Base-by-base conservation (phyloP, 1,284 basidiomycete genomes). In the Sanghuangporus baumii region DNA sequence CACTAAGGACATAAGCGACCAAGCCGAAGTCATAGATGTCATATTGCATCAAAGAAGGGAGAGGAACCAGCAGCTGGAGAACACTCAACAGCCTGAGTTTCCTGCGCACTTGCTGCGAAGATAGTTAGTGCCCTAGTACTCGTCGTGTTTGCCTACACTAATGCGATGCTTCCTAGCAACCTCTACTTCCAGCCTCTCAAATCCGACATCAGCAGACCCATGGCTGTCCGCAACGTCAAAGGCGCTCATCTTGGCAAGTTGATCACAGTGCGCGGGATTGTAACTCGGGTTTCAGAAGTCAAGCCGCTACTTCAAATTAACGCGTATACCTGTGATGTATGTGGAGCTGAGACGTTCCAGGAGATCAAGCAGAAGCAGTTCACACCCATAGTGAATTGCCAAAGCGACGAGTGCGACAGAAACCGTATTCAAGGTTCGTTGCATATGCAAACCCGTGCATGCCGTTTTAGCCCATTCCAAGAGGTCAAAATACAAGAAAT, bases 401-500 rank as follows among this genome's bases (percentile, higher is more conserved):
- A 93, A 66, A 93, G 91, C 67, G 81, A 86, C 38, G 86, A 89
- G 67, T 98, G 96, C 75, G 81, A 85, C 74, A 91, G 88, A 74
- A 96, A 98, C 72, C 82, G 87, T n/a, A 88, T 94, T 55, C 88
- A 82, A 40, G 95, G 96, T 6, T 91, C 91, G n/a, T 76, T 99
- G 63, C 93, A 97, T 72, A 98, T 98, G 91, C 97, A 99, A 76
- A 98, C 96, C 2, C 84, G 97, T 40, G 97, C 97, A 20, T 94
- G 93, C 77, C 89, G 97, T 64, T 99, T 99, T 76, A 93, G 91
- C 70, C 94, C 96, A 0, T 99, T 99, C 82, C 97, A 99, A 73
- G 97, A 99, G 75, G 87, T 98, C 67, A 97, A 97, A 77, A 94
- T 99, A 55, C 97, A 99, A 74, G 97, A 99, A 76, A 97, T 99